phyloP scores from a whole-genome alignment of 1,284 basidiomycete genomes.

The Boletus smithii region DNA sequence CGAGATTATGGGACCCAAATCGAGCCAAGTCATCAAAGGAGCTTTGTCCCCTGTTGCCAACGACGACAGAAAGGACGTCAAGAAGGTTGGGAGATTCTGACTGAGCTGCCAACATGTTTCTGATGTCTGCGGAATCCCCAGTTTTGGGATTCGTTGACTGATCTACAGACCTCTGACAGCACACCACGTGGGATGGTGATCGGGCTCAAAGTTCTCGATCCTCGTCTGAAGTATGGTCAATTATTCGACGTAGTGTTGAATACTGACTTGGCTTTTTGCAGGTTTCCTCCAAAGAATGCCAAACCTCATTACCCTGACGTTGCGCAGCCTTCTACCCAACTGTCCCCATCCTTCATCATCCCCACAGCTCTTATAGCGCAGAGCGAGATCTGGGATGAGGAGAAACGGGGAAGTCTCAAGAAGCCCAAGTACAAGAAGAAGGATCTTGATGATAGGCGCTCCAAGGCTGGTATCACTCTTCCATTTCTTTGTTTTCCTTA shows the following conservation, averaged over 20 bases:
- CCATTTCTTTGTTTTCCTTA: neutral
- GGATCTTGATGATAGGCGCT: slow-evolving; percentile 76
- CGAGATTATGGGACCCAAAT: slow-evolving; percentile 83
- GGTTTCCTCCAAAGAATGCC: slow-evolving; percentile 79
- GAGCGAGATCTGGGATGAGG: slow-evolving; percentile 70
- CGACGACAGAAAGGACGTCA: slow-evolving; percentile 57
- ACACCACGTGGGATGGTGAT: slow-evolving; percentile 69
- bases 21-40: slow-evolving; percentile 75
- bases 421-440: slow-evolving; percentile 77
- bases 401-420: slow-evolving; percentile 47
- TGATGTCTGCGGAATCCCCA: slow-evolving; percentile 30
- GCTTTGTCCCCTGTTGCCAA: slow-evolving; percentile 57
- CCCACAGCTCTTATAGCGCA: slow-evolving; percentile 60
- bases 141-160: slow-evolving; percentile 67
- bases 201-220: slow-evolving; percentile 79
- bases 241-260: neutral
- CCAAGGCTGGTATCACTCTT: slow-evolving; percentile 48
- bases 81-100: slow-evolving; percentile 42
- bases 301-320: slow-evolving; percentile 37
- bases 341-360: slow-evolving; percentile 38
- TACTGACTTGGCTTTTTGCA: slow-evolving; percentile 28
- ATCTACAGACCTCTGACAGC: slow-evolving; percentile 62
- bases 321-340: slow-evolving; percentile 6
- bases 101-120: neutral
- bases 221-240: slow-evolving; percentile 60